Conservation (phyloP, 2,329 filamentous ascomycete genomes). For the Cladobotryum mycophilum region DNA sequence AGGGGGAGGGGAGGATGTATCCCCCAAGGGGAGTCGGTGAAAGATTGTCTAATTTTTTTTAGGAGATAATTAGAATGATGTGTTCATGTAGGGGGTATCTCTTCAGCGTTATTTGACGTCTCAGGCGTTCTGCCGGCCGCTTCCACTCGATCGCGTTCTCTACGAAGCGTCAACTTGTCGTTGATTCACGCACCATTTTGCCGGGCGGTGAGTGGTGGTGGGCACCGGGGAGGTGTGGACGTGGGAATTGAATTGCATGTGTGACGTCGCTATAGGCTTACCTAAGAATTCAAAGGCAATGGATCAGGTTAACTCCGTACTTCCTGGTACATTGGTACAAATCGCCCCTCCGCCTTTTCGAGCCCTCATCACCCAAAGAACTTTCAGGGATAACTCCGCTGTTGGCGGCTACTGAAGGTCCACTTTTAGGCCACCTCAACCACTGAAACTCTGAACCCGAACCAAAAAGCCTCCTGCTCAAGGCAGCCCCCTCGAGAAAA, state of each 20-base stretch:
- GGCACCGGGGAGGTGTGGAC: neutral
- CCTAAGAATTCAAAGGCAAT: constrained; percentile 1
- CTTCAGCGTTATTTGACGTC: no score
- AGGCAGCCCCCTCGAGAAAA: neutral
- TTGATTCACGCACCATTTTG: constrained; percentile 16
- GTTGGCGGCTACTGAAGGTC: constrained; percentile 5
- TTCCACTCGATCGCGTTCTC: no score
- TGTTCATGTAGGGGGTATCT: neutral
- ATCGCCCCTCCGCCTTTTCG: no score
- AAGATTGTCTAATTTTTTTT: no score
- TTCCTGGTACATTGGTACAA: no score
- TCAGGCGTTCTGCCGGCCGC: no score
- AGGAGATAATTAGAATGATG: neutral
- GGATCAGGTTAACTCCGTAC: no score
- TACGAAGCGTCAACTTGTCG: neutral
- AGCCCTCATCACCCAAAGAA: neutral
- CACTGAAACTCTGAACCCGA: neutral
- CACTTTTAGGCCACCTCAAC: neutral
- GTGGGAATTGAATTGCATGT: no score
- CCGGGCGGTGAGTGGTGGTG: constrained; percentile 23
- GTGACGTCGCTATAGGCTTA: constrained; percentile 1
- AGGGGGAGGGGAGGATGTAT: neutral
- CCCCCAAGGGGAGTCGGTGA: neutral
- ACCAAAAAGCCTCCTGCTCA: neutral
- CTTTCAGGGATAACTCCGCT: neutral